Conservation (phyloP, 257 asterid genomes). For the Penstemon eatonii region DNA sequence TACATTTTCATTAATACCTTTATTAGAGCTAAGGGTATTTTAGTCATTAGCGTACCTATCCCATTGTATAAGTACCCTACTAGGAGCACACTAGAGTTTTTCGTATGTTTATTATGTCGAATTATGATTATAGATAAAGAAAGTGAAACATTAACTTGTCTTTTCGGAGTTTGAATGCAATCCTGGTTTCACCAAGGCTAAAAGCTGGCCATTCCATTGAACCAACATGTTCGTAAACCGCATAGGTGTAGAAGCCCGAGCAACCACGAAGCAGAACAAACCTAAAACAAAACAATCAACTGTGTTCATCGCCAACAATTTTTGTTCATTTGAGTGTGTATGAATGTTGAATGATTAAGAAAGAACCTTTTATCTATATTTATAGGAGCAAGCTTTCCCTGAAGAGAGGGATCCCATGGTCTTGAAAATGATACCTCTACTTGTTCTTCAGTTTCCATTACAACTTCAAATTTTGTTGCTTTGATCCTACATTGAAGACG, state of each 20-base stretch:
- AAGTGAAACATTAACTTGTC: conserved; percentile 53
- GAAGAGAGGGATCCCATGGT: conserved; percentile 66
- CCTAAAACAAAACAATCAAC: conserved; percentile 42
- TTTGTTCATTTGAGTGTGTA: background rate
- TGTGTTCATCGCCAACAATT: background rate
- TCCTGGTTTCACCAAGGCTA: conserved; percentile 89
- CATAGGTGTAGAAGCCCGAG: conserved; percentile 88
- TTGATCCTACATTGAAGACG: conserved; percentile 51
- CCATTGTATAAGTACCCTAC: too few relatives aligned
- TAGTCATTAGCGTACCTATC: too few relatives aligned
- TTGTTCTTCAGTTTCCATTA: conserved; percentile 59
- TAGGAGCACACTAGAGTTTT: too few relatives aligned
- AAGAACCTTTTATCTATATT: conserved; percentile 73
- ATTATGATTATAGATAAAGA: conserved; percentile 10
- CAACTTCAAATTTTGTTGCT: conserved; percentile 55
- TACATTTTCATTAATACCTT: conserved; percentile 12
- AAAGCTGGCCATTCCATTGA: conserved; percentile 89
- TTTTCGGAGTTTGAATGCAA: conserved; percentile 88
- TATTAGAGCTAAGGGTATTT: background rate
- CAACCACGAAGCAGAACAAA: conserved; percentile 74
- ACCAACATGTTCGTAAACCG: conserved; percentile 81
- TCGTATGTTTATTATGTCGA: background rate
- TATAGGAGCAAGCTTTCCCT: conserved; percentile 60
- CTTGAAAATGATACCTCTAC: conserved; percentile 82
- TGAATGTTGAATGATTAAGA: conserved; percentile 1